Evolutionary conservation across 495 filamentous ascomycete genomes (phyloP).

Genomic region (Penicillium cinerascens): DNA sequence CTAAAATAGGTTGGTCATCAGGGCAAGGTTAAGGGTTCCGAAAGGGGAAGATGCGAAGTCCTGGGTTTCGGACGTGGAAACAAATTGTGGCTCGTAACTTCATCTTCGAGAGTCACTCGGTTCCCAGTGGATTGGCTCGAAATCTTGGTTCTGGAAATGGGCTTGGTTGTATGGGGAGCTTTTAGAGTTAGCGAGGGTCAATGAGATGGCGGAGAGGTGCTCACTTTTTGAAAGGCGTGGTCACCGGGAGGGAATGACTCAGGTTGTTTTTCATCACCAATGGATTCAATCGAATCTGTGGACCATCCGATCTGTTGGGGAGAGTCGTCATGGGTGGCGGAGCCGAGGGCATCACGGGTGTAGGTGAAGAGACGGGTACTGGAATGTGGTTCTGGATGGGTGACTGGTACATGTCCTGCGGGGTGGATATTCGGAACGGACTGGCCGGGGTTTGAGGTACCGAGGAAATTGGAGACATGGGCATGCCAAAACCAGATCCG

Average conservation of each 20-base stretch:
- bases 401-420: conserved; percentile 39
- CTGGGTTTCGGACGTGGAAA: not conserved
- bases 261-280: conserved; percentile 47
- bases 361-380: conserved; percentile 33
- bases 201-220: not conserved
- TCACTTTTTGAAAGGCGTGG: conserved; percentile 47
- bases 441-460: conserved; percentile 46
- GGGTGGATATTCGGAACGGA: conserved; percentile 42
- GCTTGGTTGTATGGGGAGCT: conserved; percentile 74
- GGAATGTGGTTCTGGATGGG: conserved; percentile 32
- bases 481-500: conserved; percentile 33
- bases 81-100: not conserved
- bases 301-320: conserved; percentile 38
- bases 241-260: conserved; percentile 42
- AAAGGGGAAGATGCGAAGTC: conserved; percentile 5
- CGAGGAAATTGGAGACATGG: conserved; percentile 34
- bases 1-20: conserved; percentile 15
- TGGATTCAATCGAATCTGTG: conserved; percentile 47
- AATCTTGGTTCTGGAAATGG: conserved; percentile 80
- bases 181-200: conserved; percentile 27
- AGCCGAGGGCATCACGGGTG: conserved; percentile 29
- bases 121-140: conserved; percentile 62
- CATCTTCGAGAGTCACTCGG: conserved; percentile 37
- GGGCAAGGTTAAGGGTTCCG: not conserved
- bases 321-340: conserved; percentile 38